A percentile compares a stretch with the other conserved stretches of the same genome.
Conservation (phyloP, 805 yeast genomes). For the Dipodascus geniculatus region DNA sequence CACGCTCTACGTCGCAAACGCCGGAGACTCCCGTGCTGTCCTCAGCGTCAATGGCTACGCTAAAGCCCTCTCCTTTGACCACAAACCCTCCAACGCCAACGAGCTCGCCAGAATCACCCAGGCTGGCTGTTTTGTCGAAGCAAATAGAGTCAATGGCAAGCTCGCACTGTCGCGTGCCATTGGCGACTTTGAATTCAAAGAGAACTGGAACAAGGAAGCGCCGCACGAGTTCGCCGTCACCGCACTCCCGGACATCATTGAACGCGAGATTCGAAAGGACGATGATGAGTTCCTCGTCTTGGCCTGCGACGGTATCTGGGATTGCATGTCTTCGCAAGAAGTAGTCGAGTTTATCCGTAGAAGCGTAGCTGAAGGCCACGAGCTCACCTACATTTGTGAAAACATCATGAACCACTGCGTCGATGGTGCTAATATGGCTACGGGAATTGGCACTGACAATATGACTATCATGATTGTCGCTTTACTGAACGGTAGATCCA, state of each 20-base stretch:
- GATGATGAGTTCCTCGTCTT: conserved; percentile 82
- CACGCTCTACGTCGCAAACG: conserved; percentile 64
- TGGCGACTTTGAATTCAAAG: conserved; percentile 75
- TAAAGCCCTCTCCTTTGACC: conserved; percentile 79
- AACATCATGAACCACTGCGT: conserved; percentile 88
- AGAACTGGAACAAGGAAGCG: conserved; percentile 52
- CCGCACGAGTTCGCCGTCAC: conserved; percentile 97
- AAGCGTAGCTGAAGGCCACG: conserved; percentile 62
- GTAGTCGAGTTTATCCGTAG: conserved; percentile 89
- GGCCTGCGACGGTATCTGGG: conserved; percentile 99
- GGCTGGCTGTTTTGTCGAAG: conserved; percentile 93
- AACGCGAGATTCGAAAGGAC: conserved; percentile 48
- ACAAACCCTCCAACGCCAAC: conserved; percentile 90
- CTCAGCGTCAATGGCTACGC: conserved; percentile 75
- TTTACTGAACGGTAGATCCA: conserved; percentile 48
- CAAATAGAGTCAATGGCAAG: conserved; percentile 94
- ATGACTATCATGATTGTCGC: conserved; percentile 93
- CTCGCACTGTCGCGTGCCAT: conserved; percentile 90
- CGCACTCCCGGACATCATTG: conserved; percentile 82
- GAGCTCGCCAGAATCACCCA: conserved; percentile 84
- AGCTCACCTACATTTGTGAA: conserved; percentile 70
- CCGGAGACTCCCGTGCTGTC: conserved; percentile 94
- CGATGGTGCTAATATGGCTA: conserved; percentile 84
- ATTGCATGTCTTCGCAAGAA: conserved; percentile 86
- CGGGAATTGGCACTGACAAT: conserved; percentile 97